Evolutionary conservation across 306 rosid genomes (phyloP), one percentile per base, ranked within the genome.

Genomic region (Datisca glomerata): DNA sequence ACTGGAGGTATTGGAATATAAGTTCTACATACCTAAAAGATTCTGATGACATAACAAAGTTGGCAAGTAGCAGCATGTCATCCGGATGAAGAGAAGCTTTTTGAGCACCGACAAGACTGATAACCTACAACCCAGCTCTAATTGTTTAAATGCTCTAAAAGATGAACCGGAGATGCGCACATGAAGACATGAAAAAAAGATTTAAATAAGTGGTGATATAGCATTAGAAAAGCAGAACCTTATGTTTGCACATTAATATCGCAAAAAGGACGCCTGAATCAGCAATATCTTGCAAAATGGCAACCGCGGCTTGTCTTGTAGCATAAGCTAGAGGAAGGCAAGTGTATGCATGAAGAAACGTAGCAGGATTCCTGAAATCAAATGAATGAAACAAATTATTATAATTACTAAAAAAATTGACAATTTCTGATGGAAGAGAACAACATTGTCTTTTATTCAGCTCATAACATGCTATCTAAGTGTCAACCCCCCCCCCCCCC

Each of bases 41-140:
- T 61, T 86, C 96, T 45, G 96, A 58, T 24, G 94, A 84, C 87
- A 79, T 69, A 37, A 86, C 78, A 65, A 86, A 82, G 74, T 82
- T 86, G 49, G 82, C 47, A 56, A 86, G 72, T 39, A 86, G 73
- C 44, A 86, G 59, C 80, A 82, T 76, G 51, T 86, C 96, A 68
- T 86, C 96, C 4, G 96, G 94, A 68, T 86, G 94, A 45, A 86
- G 96, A 60, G 96, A 66, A 49, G 93, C 96, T 68, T 82, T 82
- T 58, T 82, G 96, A 50, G 96, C 96, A 56, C 96, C 96, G 42
- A 76, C 79, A 53, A 86, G 75, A 71, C 96, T 69, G 74, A 82
- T 61, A 39, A 86, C 94, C 96, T 86, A 78, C 73, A 70, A 56
- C 59, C 62, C 55, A 70, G 60, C 55, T 69, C 56, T 44, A 49